Conservation (phyloP, 345 rosid genomes). For the Erodium maritimum region DNA sequence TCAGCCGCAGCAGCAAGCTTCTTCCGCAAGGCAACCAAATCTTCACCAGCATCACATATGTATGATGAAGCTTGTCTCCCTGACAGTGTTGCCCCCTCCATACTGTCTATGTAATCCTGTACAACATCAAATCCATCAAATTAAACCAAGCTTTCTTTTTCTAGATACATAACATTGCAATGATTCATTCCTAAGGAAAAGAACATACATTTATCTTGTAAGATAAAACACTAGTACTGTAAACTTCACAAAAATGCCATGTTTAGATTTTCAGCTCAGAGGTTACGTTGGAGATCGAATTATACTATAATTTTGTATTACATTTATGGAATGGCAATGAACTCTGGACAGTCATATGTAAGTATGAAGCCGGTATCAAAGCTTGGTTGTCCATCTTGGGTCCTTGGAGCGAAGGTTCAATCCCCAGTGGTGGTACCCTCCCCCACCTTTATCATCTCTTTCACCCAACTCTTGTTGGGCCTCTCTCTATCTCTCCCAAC, state of each 20-base stretch:
- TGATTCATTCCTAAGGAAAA: neutral
- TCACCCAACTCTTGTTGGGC: no score
- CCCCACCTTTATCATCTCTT: no score
- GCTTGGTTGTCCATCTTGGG: no score
- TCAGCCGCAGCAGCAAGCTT: constrained; percentile 30
- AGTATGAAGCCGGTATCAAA: neutral
- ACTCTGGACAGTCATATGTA: neutral
- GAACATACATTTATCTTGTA: neutral
- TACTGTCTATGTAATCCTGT: constrained; percentile 97
- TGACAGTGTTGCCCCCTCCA: constrained; percentile 94
- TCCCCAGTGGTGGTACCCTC: no score
- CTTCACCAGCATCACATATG: constrained; percentile 76
- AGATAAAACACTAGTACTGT: neutral
- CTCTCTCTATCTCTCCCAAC: no score
- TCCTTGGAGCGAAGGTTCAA: no score
- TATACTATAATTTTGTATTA: neutral
- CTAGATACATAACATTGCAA: neutral
- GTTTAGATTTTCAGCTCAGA: no score
- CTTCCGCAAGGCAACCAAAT: constrained; percentile 55
- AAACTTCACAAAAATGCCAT: neutral
- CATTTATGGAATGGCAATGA: neutral
- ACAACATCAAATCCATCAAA: neutral
- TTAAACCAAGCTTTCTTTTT: neutral
- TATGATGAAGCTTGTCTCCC: constrained; percentile 92
- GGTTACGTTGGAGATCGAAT: no score